Percentiles rank a stretch among this genome's conserved stretches.
Evolutionary conservation across 345 rosid genomes (phyloP).

Genomic region (Noccaea bulbosa): DNA sequence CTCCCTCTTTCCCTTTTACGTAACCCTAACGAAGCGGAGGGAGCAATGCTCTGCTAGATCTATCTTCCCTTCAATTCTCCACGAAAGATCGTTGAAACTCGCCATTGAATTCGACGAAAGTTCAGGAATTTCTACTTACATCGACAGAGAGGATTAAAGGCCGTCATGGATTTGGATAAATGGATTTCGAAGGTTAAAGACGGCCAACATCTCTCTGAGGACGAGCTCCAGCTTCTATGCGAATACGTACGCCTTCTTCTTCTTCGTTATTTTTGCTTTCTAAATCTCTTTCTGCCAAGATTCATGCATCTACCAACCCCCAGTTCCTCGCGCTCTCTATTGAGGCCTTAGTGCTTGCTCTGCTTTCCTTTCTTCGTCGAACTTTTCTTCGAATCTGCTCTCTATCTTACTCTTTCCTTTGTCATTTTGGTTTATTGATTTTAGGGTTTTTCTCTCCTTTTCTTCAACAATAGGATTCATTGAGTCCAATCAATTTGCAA

Average conservation of each 20-base stretch:
- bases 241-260: slow-evolving; percentile 63
- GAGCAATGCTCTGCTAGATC: slow-evolving; percentile 47
- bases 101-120: slow-evolving; percentile 20
- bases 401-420: slow-evolving; percentile 3
- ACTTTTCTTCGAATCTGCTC: slow-evolving; percentile 33
- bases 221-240: slow-evolving; percentile 98
- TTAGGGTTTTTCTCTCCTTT: slow-evolving; percentile 28
- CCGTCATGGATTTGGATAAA: slow-evolving; percentile 94
- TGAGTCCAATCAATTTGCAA: slow-evolving; percentile 12
- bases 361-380: slow-evolving; percentile 2
- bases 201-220: slow-evolving; percentile 89
- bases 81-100: slow-evolving; percentile 16
- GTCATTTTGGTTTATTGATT: slow-evolving; percentile 6
- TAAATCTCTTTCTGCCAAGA: not conserved
- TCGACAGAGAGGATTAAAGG: slow-evolving; percentile 1
- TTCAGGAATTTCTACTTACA: slow-evolving; percentile 13
- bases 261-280: not conserved
- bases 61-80: slow-evolving; percentile 29
- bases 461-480: not conserved
- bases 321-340: slow-evolving; percentile 1
- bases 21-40: slow-evolving; percentile 44
- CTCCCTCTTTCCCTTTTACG: slow-evolving; percentile 26
- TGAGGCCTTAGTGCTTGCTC: slow-evolving; percentile 9
- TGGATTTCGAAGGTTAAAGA: slow-evolving; percentile 98
- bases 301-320: slow-evolving; percentile 14